Evolutionary conservation across 1,284 basidiomycete genomes (phyloP).

Genomic region (Rhodotorula sp.): DNA sequence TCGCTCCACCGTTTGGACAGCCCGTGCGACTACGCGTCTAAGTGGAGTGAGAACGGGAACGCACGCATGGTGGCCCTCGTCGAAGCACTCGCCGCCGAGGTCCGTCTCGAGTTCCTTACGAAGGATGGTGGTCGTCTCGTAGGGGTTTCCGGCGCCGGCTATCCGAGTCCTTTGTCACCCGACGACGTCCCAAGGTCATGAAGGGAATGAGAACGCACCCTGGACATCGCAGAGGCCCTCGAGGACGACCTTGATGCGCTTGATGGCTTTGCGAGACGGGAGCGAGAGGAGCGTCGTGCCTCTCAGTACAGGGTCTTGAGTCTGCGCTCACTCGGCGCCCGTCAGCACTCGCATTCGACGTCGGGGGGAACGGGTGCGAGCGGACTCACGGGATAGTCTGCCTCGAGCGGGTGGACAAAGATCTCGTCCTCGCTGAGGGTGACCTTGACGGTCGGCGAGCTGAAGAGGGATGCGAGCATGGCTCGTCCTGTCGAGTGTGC

Average conservation of each 20-base stretch:
- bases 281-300: constrained; percentile 32
- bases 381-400: constrained; percentile 7
- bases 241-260: constrained; percentile 26
- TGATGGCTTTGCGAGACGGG: constrained; percentile 12
- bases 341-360: background rate
- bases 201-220: constrained; percentile 6
- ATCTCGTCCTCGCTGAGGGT: constrained; percentile 26
- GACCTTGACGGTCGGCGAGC: constrained; percentile 21
- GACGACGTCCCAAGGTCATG: background rate
- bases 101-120: constrained; percentile 32
- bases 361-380: background rate
- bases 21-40: too few relatives aligned
- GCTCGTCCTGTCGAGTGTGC: too few relatives aligned
- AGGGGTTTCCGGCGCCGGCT: constrained; percentile 19
- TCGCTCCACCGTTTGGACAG: too few relatives aligned
- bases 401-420: constrained; percentile 18
- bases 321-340: background rate
- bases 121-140: constrained; percentile 24
- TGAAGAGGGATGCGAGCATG: constrained; percentile 27
- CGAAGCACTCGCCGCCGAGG: constrained; percentile 26
- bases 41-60: background rate
- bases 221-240: constrained; percentile 30
- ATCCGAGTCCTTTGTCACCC: too few relatives aligned
- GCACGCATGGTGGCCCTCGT: constrained; percentile 31
- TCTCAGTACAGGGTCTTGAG: constrained; percentile 28